These are phyloP conservation scores for Blepharisma stoltei DNA, from an alignment of 73 alveolate species.

Conservation along the genomic window DNA sequence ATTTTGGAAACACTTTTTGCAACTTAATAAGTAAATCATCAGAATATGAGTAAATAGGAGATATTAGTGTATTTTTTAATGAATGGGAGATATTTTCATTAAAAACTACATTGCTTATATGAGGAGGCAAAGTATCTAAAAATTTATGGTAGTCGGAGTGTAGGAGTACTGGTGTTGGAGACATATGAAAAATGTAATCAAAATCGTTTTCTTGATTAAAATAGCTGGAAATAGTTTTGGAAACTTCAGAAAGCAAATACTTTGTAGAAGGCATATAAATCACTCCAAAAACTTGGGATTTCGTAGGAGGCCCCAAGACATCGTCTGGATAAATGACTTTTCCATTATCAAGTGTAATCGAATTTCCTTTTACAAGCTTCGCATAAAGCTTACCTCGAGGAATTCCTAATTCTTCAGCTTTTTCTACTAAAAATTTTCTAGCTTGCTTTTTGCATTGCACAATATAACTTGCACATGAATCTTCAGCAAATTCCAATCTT, in stretches of 20 bases:
- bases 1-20: background rate
- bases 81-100: background rate
- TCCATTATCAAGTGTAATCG: background rate
- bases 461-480: too few relatives aligned
- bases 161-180: background rate
- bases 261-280: background rate
- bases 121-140: background rate
- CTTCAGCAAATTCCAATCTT: too few relatives aligned
- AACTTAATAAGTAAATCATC: background rate
- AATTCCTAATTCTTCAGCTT: too few relatives aligned
- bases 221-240: background rate
- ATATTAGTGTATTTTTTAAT: too few relatives aligned
- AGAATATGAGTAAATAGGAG: background rate
- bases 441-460: too few relatives aligned
- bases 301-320: constrained; percentile 1
- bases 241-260: background rate
- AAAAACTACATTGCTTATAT: background rate
- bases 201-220: background rate
- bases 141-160: background rate
- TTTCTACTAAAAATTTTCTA: too few relatives aligned
- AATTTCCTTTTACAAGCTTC: too few relatives aligned
- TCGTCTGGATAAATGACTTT: constrained; percentile 13
- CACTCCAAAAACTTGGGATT: background rate
- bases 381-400: too few relatives aligned
- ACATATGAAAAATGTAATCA: background rate